Conservation (phyloP, 805 yeast species). For the Citeromyces matritensis region DNA sequence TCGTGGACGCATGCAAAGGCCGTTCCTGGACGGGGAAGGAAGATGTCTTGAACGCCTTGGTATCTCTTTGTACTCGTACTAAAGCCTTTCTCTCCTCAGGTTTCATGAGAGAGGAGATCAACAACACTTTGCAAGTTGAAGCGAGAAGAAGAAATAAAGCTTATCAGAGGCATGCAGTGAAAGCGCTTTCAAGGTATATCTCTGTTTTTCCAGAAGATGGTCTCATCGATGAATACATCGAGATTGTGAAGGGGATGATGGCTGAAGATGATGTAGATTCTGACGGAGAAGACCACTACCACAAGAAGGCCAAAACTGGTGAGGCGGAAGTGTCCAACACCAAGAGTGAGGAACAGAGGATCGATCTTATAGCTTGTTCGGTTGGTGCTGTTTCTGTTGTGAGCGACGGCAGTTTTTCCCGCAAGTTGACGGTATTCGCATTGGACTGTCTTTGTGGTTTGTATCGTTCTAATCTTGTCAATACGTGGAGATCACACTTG, state of each 20-base stretch:
- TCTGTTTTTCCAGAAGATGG: conserved; percentile 18
- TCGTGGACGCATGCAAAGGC: conserved; percentile 53
- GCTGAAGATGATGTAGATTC: conserved; percentile 19
- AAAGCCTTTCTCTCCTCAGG: conserved; percentile 5
- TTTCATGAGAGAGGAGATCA: too few relatives aligned
- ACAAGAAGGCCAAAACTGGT: too few relatives aligned
- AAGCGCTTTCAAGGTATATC: conserved; percentile 35
- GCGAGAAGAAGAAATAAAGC: conserved; percentile 40
- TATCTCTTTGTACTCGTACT: conserved; percentile 35
- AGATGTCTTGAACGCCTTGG: conserved; percentile 52
- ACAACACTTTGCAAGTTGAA: conserved; percentile 9
- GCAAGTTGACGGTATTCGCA: too few relatives aligned
- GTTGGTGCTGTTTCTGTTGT: too few relatives aligned
- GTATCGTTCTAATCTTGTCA: too few relatives aligned
- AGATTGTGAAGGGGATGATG: conserved; percentile 16
- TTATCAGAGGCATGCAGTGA: conserved; percentile 41
- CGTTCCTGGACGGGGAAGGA: conserved; percentile 88
- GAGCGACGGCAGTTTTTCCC: too few relatives aligned
- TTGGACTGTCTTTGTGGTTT: too few relatives aligned
- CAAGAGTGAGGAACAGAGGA: too few relatives aligned
- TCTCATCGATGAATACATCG: conserved; percentile 21
- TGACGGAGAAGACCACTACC: conserved; percentile 1
- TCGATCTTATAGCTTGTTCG: too few relatives aligned
- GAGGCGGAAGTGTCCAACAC: too few relatives aligned
- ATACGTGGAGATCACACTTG: too few relatives aligned